phyloP scores from a whole-genome alignment of 2,329 filamentous ascomycete genomes.

The Colletotrichum sp. region DNA sequence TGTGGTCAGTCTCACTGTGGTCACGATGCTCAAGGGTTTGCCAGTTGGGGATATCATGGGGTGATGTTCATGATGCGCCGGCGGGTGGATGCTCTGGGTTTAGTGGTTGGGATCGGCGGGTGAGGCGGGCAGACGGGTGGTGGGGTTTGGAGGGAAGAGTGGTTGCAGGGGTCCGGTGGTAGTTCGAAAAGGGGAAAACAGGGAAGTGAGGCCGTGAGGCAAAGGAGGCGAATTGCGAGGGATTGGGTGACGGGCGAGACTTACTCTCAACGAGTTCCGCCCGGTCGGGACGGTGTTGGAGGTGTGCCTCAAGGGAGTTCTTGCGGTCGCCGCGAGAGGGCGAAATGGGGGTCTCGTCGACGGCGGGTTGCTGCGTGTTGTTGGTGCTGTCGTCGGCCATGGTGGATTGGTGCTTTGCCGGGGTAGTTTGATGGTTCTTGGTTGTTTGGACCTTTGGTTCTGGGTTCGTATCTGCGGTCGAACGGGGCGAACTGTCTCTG shows the following conservation, averaged over 20 bases:
- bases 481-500: neutral
- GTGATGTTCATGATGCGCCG: neutral
- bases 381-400: constrained; percentile 37
- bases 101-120: constrained; percentile 6
- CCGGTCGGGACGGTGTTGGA: constrained; percentile 75
- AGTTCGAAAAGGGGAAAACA: neutral
- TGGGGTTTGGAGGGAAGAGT: neutral
- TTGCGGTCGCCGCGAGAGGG: constrained; percentile 58
- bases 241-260: constrained; percentile 30
- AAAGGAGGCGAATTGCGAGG: neutral
- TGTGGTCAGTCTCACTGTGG: neutral
- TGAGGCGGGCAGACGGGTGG: constrained; percentile 19
- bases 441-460: neutral
- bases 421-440: neutral
- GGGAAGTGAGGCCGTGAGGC: neutral
- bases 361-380: constrained; percentile 21
- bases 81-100: neutral
- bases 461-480: neutral
- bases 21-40: neutral
- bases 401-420: neutral
- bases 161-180: neutral
- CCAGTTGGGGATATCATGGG: neutral
- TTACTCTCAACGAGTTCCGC: constrained; percentile 81
- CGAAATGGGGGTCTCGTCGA: constrained; percentile 66
- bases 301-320: constrained; percentile 76